Base-by-base conservation (phyloP, 2,329 filamentous ascomycete genomes). In the Colletotrichum sublineola region DNA sequence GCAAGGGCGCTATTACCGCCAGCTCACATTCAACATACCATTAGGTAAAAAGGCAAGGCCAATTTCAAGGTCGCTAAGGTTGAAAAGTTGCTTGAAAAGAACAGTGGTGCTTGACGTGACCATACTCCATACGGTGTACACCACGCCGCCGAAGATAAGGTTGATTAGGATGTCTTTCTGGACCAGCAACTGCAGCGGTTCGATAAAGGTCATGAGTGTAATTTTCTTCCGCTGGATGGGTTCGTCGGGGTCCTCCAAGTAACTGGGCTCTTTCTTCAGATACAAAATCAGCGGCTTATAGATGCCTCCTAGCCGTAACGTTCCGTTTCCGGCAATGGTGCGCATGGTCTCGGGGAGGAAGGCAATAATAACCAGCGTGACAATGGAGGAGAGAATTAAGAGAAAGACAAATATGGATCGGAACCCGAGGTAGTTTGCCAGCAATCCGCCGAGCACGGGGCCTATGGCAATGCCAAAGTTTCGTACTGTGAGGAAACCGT, bases 91-190 rank as follows among this genome's bases (percentile, higher is more conserved):
- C 56, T 82, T 78, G 69, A 85, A 81, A 3, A 82, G 61, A 0
- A 76, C 75, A 0, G 83, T 82, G 2, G 84, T 85, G 18, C 79
- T 82, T 1, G 83, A 81, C 9, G 82, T 85, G 5, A 86, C 82
- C 84, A 87, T 86, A 29, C 81, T 85, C 84, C 84, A 86, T 14
- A 83, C 79, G 0, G 85, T 80, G 60, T 79, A 79, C 5, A 78
- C 67, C 24, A 79, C 71, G 18, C 79, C 79, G 33, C 84, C 83
- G 68, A 83, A 86, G 6, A 85, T 63, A 2, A 87, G 74, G 12
- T 81, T 82, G n/a, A 82, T 75, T 36, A 84, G 75, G 8, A 86
- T 82, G 57, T 86, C 85, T 66, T 82, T 84, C 44, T 86, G 82
- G 2, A 73, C 53, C 8, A 86, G 75, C 48, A 84, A 80, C 6